phyloP scores from a whole-genome alignment of 768 basidiomycete genomes.

The Leccinum barrowsii region DNA sequence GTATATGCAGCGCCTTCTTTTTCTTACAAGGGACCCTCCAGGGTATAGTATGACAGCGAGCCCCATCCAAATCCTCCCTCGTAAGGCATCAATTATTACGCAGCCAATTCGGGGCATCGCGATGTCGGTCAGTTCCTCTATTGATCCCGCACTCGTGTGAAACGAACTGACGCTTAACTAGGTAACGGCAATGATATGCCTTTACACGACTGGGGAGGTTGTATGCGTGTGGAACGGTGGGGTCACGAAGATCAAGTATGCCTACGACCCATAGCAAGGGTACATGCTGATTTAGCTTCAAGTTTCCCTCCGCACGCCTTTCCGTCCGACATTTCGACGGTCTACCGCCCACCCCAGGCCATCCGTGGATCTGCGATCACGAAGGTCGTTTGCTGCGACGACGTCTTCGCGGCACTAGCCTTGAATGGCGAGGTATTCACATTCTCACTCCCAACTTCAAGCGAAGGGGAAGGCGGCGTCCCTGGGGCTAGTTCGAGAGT shows the following conservation, averaged over 20 bases:
- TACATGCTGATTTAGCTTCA: background rate
- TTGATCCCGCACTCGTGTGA: background rate
- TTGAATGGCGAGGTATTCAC: conserved; percentile 90
- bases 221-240: conserved; percentile 78
- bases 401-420: conserved; percentile 78
- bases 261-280: background rate
- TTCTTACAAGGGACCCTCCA: conserved; percentile 18
- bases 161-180: conserved; percentile 24
- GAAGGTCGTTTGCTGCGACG: conserved; percentile 79
- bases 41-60: conserved; percentile 77
- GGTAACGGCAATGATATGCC: conserved; percentile 82
- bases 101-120: conserved; percentile 69
- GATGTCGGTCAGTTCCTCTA: conserved; percentile 55
- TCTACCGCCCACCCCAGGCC: conserved; percentile 81
- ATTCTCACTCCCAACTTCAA: conserved; percentile 49
- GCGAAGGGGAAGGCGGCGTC: conserved; percentile 25
- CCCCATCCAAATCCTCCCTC: conserved; percentile 71
- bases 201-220: conserved; percentile 78
- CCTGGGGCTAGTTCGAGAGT: conserved; percentile 23
- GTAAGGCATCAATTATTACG: conserved; percentile 75
- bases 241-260: conserved; percentile 70
- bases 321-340: conserved; percentile 61
- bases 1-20: background rate
- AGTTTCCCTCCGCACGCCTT: conserved; percentile 79
- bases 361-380: conserved; percentile 64